Base-by-base conservation (phyloP, 1,284 basidiomycete species). In the Golubevia pallescens region DNA sequence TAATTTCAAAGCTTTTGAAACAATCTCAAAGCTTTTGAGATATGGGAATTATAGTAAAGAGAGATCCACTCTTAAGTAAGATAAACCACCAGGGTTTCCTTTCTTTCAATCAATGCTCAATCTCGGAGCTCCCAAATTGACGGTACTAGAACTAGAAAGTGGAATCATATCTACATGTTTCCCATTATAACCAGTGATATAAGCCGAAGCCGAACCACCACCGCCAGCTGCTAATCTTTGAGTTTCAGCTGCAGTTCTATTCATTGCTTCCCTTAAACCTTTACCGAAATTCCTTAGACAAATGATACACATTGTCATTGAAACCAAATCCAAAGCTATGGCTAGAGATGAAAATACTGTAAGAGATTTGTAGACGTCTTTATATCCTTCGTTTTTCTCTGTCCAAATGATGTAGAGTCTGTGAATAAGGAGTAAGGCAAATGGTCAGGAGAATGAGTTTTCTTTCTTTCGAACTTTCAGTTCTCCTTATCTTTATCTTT, bases 311-410 rank as follows among this genome's bases (percentile, higher is more conserved):
- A 76, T 71, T 32, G 58, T 63, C 21, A 71, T 66, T 14, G 76
- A 76, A 57, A 73, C 72, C 21, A 80, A 59, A 55, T 75, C 68
- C 51, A 78, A 48, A 58, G 68, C 65, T 60, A 80, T 70, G 34
- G 76, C 73, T 1, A 80, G 67, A 24, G 23, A 7, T 10, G 1
- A 72, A n/a, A 79, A 79, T 1, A 77, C 75, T 0, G 77, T 78
- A 66, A 78, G 63, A 56, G 70, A 73, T 68, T 78, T 78, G 75
- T 78, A 80, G 20, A 80, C 75, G 58, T 80, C 77, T 58, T 68
- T 67, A 61, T 80, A 78, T 38, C 67, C 42, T 8, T 65, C 67
- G 1, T 66, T 57, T 51, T 71, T 69, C 57, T 66, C 68, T 55
- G 68, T 63, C 77, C 75, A 80, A 70, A 80, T 80, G 3, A 73